Evolutionary conservation across 768 basidiomycete genomes (phyloP).

Genomic region (Clitopilus hobsonii): DNA sequence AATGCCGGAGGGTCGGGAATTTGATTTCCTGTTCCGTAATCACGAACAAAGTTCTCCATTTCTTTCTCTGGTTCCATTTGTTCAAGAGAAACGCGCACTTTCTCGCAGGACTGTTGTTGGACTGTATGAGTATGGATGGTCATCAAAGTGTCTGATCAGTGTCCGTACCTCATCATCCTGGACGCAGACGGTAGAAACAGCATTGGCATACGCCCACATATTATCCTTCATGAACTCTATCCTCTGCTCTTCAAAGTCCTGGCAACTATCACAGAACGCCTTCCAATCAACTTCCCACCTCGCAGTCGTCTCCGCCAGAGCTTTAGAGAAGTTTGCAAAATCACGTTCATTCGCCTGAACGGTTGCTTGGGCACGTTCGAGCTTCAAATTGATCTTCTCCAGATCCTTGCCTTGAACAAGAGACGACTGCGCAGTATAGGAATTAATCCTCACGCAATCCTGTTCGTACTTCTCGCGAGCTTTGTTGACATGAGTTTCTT

Average conservation of each 20-base stretch:
- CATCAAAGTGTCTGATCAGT: slow-evolving; percentile 15
- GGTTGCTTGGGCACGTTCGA: slow-evolving; percentile 88
- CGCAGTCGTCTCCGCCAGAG: slow-evolving; percentile 68
- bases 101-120: slow-evolving; percentile 82
- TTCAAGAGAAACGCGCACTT: slow-evolving; percentile 80
- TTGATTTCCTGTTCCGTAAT: slow-evolving; percentile 82
- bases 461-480: slow-evolving; percentile 91
- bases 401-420: slow-evolving; percentile 91
- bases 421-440: slow-evolving; percentile 86
- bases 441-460: slow-evolving; percentile 91
- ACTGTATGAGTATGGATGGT: slow-evolving; percentile 2
- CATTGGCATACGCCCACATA: slow-evolving; percentile 95
- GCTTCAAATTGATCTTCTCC: slow-evolving; percentile 82
- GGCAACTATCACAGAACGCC: slow-evolving; percentile 87
- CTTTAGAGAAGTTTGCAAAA: slow-evolving; percentile 81
- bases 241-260: slow-evolving; percentile 95
- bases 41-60: slow-evolving; percentile 83
- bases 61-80: slow-evolving; percentile 85
- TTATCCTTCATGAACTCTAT: slow-evolving; percentile 93
- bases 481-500: slow-evolving; percentile 81
- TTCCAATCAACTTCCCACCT: slow-evolving; percentile 97
- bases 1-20: slow-evolving; percentile 89
- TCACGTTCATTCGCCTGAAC: slow-evolving; percentile 91
- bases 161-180: slow-evolving; percentile 83
- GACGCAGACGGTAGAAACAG: slow-evolving; percentile 93